Conservation (phyloP, 2,329 filamentous ascomycete genomes). For the Stylonectria norvegica region DNA sequence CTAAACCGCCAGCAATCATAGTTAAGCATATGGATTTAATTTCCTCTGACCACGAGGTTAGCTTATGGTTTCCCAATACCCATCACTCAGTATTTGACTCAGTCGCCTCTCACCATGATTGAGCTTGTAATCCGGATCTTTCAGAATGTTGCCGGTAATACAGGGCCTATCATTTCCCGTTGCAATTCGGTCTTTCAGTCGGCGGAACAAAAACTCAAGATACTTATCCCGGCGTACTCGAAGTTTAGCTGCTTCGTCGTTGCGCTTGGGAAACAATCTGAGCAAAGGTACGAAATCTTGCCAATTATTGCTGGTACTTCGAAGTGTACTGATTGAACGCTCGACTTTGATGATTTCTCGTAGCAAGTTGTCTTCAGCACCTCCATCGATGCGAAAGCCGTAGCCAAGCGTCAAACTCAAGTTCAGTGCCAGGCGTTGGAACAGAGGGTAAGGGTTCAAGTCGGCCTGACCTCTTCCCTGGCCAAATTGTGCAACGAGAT, state of each 20-base stretch:
- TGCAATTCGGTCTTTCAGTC: slow-evolving; percentile 38
- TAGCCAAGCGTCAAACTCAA: slow-evolving; percentile 75
- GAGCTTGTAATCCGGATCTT: slow-evolving; percentile 38
- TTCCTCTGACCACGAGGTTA: background rate
- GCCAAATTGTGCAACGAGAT: slow-evolving; percentile 62
- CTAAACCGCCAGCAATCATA: background rate
- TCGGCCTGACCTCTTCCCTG: slow-evolving; percentile 60
- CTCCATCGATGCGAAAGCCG: slow-evolving; percentile 68
- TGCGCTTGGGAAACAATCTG: slow-evolving; percentile 59
- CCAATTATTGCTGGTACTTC: slow-evolving; percentile 76
- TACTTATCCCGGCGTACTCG: slow-evolving; percentile 34
- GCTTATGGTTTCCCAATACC: background rate
- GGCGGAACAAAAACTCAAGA: slow-evolving; percentile 63
- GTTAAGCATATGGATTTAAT: background rate
- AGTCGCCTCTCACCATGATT: slow-evolving; percentile 24
- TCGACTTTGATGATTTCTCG: slow-evolving; percentile 73
- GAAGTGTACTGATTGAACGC: slow-evolving; percentile 67
- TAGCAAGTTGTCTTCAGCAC: slow-evolving; percentile 62
- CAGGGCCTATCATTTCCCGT: slow-evolving; percentile 36
- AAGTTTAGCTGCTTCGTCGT: slow-evolving; percentile 59
- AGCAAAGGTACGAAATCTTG: slow-evolving; percentile 75
- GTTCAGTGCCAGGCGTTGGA: slow-evolving; percentile 71
- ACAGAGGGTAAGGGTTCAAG: slow-evolving; percentile 67
- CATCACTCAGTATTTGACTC: background rate
- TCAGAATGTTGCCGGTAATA: slow-evolving; percentile 51